A percentile compares a stretch with the other conserved stretches of the same genome.
Conservation (phyloP, 2,329 filamentous ascomycete species). For the Colletotrichum lini region DNA sequence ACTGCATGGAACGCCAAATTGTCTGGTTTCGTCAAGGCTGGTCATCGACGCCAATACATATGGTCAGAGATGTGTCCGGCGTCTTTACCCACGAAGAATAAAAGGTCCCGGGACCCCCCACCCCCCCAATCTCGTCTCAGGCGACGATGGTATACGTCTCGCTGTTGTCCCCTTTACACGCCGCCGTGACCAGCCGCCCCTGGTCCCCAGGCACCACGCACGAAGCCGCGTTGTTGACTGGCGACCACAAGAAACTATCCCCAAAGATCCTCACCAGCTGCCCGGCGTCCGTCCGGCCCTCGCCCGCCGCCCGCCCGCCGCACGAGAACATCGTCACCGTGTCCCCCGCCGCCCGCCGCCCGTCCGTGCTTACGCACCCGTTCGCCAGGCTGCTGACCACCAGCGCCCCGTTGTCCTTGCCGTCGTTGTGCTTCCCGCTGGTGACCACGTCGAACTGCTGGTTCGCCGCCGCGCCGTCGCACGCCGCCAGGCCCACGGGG, state of each 20-base stretch:
- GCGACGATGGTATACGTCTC: constrained; percentile 48
- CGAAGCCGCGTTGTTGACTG: constrained; percentile 59
- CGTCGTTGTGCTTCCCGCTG: constrained; percentile 64
- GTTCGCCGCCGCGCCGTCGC: constrained; percentile 59
- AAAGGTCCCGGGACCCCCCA: neutral
- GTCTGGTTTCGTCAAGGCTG: neutral
- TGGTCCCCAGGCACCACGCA: constrained; percentile 59
- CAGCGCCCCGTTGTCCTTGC: constrained; percentile 55
- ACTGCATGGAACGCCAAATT: neutral
- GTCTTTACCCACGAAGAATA: neutral
- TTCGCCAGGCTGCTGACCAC: constrained; percentile 65
- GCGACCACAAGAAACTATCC: constrained; percentile 59
- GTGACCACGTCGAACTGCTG: constrained; percentile 68
- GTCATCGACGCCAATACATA: neutral
- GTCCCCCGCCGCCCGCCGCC: constrained; percentile 58
- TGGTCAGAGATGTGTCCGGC: neutral
- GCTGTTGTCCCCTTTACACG: constrained; percentile 49
- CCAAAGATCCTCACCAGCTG: constrained; percentile 65
- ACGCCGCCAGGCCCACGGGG: constrained; percentile 61
- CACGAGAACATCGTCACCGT: constrained; percentile 67
- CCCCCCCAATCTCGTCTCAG: neutral
- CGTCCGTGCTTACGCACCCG: constrained; percentile 67
- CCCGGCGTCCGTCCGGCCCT: constrained; percentile 61
- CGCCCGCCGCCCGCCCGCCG: constrained; percentile 65
- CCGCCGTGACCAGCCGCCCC: constrained; percentile 50